A percentile compares a stretch with the other conserved stretches of the same genome.
These are phyloP conservation scores for Rhodotorula sp. DNA, from an alignment of 1,284 basidiomycete species.

Conservation along the genomic window DNA sequence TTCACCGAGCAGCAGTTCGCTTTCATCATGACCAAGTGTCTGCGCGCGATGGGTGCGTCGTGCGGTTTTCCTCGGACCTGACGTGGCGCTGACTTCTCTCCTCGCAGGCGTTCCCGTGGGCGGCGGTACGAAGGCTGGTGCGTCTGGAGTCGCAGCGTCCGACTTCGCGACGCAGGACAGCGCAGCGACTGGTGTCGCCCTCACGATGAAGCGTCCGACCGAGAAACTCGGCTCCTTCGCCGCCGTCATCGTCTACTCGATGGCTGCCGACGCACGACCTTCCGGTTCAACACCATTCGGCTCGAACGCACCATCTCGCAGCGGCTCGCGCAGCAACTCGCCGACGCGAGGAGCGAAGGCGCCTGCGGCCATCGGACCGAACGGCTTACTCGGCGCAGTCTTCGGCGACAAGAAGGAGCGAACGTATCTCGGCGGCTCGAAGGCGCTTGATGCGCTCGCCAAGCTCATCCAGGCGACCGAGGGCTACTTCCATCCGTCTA, in stretches of 20 bases:
- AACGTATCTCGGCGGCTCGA: constrained; percentile 76
- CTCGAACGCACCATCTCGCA: constrained; percentile 56
- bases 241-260: constrained; percentile 84
- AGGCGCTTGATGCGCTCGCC: constrained; percentile 83
- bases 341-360: constrained; percentile 15
- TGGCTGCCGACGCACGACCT: constrained; percentile 73
- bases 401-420: constrained; percentile 39
- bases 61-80: constrained; percentile 12
- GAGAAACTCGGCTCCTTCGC: constrained; percentile 75
- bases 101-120: constrained; percentile 36
- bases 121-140: constrained; percentile 40
- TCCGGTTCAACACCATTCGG: constrained; percentile 44
- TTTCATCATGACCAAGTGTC: constrained; percentile 78
- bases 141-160: constrained; percentile 38
- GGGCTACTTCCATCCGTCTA: constrained; percentile 74
- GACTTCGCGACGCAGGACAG: constrained; percentile 38
- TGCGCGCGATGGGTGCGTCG: constrained; percentile 78
- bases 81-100: too few relatives aligned
- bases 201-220: constrained; percentile 73
- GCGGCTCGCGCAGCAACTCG: constrained; percentile 40
- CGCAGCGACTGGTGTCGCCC: constrained; percentile 51
- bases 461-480: constrained; percentile 89
- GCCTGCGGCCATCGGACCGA: background rate
- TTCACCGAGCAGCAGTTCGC: constrained; percentile 85
- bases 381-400: constrained; percentile 18